Conservation (phyloP, 768 basidiomycete genomes). For the Leccinum pellstonianum region DNA sequence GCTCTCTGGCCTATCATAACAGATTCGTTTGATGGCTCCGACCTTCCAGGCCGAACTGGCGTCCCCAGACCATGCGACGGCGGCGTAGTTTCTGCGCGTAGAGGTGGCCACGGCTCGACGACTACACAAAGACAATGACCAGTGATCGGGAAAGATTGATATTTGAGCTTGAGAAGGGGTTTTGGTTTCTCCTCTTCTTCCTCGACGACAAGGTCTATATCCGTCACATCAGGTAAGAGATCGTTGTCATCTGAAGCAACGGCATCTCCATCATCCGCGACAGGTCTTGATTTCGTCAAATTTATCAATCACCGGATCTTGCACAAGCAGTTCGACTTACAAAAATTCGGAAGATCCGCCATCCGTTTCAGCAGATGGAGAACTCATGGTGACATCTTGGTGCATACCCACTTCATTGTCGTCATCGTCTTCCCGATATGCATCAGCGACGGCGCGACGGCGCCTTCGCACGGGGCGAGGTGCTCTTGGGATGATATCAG, state of each 20-base stretch:
- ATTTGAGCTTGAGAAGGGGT: conserved; percentile 60
- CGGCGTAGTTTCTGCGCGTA: conserved; percentile 37
- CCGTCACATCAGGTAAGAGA: background rate
- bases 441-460: conserved; percentile 26
- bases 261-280: background rate
- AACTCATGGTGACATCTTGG: conserved; percentile 20
- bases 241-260: background rate
- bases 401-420: conserved; percentile 9
- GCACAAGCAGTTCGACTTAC: conserved; percentile 4
- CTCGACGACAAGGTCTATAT: conserved; percentile 44
- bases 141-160: conserved; percentile 68
- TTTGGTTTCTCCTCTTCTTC: conserved; percentile 75
- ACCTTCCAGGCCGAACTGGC: conserved; percentile 18
- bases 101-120: conserved; percentile 75
- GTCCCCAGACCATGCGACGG: conserved; percentile 34
- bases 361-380: conserved; percentile 2
- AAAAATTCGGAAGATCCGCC: background rate
- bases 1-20: conserved; percentile 35
- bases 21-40: conserved; percentile 30
- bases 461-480: conserved; percentile 35
- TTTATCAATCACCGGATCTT: conserved; percentile 1
- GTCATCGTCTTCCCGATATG: conserved; percentile 28
- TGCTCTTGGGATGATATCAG: conserved; percentile 10
- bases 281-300: background rate
- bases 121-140: conserved; percentile 78